phyloP scores from a whole-genome alignment of 108 stramenopile species.

The Schizochytrium sp. region DNA sequence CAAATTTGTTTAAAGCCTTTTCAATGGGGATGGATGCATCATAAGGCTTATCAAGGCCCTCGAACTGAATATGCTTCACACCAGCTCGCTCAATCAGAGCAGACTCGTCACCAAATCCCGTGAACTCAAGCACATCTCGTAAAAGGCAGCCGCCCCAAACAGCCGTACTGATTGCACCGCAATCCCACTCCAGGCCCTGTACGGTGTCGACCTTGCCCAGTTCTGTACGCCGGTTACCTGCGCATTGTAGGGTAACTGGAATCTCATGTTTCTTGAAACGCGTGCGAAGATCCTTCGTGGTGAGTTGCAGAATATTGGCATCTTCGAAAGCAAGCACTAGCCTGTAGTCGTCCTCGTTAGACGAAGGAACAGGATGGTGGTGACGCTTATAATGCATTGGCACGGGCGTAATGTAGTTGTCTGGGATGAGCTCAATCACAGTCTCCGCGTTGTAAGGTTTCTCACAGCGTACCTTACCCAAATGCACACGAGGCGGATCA shows the following conservation, averaged over 20 bases:
- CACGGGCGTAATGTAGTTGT: constrained; percentile 82
- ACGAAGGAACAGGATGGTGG: constrained; percentile 83
- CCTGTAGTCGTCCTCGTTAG: constrained; percentile 76
- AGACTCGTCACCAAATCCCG: constrained; percentile 75
- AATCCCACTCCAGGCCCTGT: constrained; percentile 89
- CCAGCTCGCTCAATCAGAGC: constrained; percentile 65
- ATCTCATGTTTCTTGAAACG: constrained; percentile 81
- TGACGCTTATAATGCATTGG: constrained; percentile 83
- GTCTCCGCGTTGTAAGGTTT: constrained; percentile 85
- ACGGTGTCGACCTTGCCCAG: constrained; percentile 85
- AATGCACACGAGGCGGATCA: constrained; percentile 78
- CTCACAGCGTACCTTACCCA: constrained; percentile 68
- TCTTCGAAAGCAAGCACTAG: constrained; percentile 62
- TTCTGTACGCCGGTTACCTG: constrained; percentile 92
- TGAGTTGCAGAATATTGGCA: constrained; percentile 73
- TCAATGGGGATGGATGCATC: constrained; percentile 84
- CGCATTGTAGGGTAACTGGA: constrained; percentile 91
- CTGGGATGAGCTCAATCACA: constrained; percentile 74
- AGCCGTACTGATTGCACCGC: constrained; percentile 91
- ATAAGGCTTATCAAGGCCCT: constrained; percentile 77
- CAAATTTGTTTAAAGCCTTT: constrained; percentile 86
- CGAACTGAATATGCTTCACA: constrained; percentile 85
- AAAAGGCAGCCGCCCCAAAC: constrained; percentile 92
- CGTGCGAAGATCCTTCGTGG: constrained; percentile 79
- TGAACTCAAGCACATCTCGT: constrained; percentile 83